Evolutionary conservation across 306 rosid genomes (phyloP).

Genomic region (Ziziphus jujuba): DNA sequence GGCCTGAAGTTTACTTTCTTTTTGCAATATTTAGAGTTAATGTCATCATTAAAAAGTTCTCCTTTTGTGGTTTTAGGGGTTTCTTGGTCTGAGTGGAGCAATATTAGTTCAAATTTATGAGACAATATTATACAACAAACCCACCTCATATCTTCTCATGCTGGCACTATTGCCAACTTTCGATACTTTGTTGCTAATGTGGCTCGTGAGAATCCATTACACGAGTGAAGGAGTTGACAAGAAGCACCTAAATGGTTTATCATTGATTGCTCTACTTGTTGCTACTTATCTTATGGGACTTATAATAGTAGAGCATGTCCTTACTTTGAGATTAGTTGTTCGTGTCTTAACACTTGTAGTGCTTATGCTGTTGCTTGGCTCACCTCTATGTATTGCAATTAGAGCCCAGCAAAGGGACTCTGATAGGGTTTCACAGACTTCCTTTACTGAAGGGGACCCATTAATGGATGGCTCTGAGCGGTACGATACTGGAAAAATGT

Average conservation of each 20-base stretch:
- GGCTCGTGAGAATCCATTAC: slow-evolving; percentile 29
- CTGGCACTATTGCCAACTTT: slow-evolving; percentile 26
- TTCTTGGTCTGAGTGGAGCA: slow-evolving; percentile 36
- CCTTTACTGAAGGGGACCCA: not conserved
- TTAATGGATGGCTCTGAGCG: not conserved
- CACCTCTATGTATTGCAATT: slow-evolving; percentile 25
- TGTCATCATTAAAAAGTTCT: not conserved
- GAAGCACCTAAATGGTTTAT: slow-evolving; percentile 9
- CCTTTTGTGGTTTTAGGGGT: slow-evolving; percentile 21
- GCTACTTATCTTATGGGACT: slow-evolving; percentile 25
- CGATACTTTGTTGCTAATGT: slow-evolving; percentile 24
- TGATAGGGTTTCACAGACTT: slow-evolving; percentile 10
- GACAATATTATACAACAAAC: slow-evolving; percentile 18
- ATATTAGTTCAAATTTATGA: slow-evolving; percentile 24
- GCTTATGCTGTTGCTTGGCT: slow-evolving; percentile 17
- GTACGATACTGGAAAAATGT: not conserved
- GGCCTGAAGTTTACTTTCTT: not conserved
- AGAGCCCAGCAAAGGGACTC: slow-evolving; percentile 22
- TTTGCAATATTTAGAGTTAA: not conserved
- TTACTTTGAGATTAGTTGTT: slow-evolving; percentile 3
- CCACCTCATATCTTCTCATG: slow-evolving; percentile 30
- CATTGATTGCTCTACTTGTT: slow-evolving; percentile 20
- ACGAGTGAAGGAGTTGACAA: slow-evolving; percentile 16
- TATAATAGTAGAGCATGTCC: slow-evolving; percentile 10
- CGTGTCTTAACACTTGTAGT: slow-evolving; percentile 13